These are phyloP conservation scores for Conringia planisiliqua DNA, from an alignment of 345 rosid species.

Conservation along the genomic window DNA sequence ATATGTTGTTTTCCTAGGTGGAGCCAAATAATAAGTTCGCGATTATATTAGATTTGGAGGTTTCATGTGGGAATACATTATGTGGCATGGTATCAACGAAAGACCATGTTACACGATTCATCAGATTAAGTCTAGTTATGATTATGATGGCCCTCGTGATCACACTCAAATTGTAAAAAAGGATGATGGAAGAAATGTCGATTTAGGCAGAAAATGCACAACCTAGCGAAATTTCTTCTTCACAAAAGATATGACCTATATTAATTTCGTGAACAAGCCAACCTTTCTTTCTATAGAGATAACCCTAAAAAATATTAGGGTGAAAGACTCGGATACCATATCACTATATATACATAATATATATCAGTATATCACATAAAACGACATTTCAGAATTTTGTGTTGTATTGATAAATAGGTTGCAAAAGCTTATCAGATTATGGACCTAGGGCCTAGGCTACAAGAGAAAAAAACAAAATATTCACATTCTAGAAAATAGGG, in stretches of 20 bases:
- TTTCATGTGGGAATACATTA: not conserved
- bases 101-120: not conserved
- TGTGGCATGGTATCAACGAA: not conserved
- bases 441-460: not conserved
- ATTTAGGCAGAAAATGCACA: not conserved
- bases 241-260: not conserved
- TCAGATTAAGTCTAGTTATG: not conserved
- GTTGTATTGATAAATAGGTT: not conserved
- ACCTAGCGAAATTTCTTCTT: not conserved
- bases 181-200: not conserved
- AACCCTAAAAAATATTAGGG: not conserved
- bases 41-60: not conserved
- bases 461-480: not conserved
- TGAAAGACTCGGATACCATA: not conserved
- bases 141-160: not conserved
- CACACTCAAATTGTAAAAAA: not conserved
- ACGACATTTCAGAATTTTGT: not conserved
- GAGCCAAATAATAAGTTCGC: not conserved
- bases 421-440: not conserved
- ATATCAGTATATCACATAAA: not conserved
- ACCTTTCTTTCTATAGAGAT: not conserved
- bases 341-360: not conserved
- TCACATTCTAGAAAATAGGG: not conserved
- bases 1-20: slow-evolving; percentile 8
- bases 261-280: not conserved